phyloP scores from a whole-genome alignment of 805 yeast species.

The Yamadazyma paraphyllophila region DNA sequence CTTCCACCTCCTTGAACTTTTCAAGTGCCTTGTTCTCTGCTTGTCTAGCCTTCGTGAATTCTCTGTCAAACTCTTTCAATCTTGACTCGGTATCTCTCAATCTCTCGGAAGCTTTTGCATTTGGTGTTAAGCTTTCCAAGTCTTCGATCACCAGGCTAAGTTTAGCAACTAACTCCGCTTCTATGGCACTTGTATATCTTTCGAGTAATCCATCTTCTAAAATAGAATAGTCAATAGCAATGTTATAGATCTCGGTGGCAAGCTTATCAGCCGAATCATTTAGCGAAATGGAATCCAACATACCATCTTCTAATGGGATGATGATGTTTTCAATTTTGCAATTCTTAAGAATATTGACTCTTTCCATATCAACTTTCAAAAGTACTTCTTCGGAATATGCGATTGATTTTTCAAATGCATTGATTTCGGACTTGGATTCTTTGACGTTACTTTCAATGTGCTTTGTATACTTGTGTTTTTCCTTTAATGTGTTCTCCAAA shows the following conservation, averaged over 20 bases:
- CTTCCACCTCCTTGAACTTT: constrained; percentile 58
- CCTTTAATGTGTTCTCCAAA: constrained; percentile 11
- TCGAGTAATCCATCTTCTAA: constrained; percentile 46
- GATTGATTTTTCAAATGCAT: constrained; percentile 28
- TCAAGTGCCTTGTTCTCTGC: constrained; percentile 54
- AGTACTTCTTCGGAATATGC: constrained; percentile 49
- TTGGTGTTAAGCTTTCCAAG: constrained; percentile 64
- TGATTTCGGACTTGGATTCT: constrained; percentile 38
- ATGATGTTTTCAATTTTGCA: constrained; percentile 72
- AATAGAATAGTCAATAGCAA: constrained; percentile 55
- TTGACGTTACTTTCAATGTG: constrained; percentile 27
- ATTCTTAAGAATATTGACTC: constrained; percentile 58
- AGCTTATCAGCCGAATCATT: constrained; percentile 47
- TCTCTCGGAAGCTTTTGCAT: constrained; percentile 75
- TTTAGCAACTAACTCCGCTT: constrained; percentile 32
- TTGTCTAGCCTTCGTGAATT: constrained; percentile 59
- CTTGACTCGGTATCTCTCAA: constrained; percentile 64
- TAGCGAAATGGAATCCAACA: constrained; percentile 59
- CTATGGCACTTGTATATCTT: constrained; percentile 36
- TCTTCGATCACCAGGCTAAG: constrained; percentile 37
- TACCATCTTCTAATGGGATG: constrained; percentile 62
- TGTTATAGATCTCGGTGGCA: constrained; percentile 39
- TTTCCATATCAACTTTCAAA: constrained; percentile 53
- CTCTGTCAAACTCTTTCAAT: constrained; percentile 60
- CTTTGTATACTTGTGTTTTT: constrained; percentile 20